Percentiles rank a stretch among this genome's conserved stretches.
Evolutionary conservation across 768 basidiomycete species (phyloP).

Genomic region (Mycena rebaudengoi): DNA sequence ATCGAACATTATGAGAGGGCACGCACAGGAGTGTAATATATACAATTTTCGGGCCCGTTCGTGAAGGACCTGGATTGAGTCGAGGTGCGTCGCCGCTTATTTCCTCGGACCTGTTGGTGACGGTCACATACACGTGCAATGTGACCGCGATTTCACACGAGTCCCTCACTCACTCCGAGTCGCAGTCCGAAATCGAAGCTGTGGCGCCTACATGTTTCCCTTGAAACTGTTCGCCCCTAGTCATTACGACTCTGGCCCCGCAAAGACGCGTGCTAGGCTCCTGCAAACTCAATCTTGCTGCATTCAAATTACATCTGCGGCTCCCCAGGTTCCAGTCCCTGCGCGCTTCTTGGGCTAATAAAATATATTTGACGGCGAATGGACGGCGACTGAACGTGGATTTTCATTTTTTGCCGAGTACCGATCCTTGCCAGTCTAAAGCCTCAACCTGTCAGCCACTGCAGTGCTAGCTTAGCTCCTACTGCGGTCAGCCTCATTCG

Average conservation of each 20-base stretch:
- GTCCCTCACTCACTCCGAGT: too few relatives aligned
- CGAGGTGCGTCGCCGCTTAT: too few relatives aligned
- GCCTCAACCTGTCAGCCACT: slow-evolving; percentile 11
- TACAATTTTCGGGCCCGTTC: slow-evolving; percentile 5
- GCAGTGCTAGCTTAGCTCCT: neutral
- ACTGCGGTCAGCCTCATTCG: slow-evolving; percentile 16
- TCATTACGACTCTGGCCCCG: too few relatives aligned
- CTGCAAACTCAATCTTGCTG: too few relatives aligned
- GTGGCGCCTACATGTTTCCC: too few relatives aligned
- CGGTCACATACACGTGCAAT: too few relatives aligned
- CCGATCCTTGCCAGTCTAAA: neutral
- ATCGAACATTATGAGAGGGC: neutral
- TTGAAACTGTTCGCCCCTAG: too few relatives aligned
- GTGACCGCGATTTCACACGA: too few relatives aligned
- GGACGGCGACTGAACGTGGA: neutral
- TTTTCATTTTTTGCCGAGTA: neutral
- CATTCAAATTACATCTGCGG: neutral
- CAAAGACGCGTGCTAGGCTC: too few relatives aligned
- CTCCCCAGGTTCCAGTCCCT: neutral
- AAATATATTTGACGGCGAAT: neutral
- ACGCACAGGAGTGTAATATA: slow-evolving; percentile 4
- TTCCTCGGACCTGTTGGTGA: neutral
- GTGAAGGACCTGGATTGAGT: too few relatives aligned
- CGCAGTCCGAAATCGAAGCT: too few relatives aligned
- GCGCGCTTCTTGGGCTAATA: too few relatives aligned